Evolutionary conservation across 371 early-diverging fungal genomes (phyloP).

Genomic region (Lichtheimia hyalospora): DNA sequence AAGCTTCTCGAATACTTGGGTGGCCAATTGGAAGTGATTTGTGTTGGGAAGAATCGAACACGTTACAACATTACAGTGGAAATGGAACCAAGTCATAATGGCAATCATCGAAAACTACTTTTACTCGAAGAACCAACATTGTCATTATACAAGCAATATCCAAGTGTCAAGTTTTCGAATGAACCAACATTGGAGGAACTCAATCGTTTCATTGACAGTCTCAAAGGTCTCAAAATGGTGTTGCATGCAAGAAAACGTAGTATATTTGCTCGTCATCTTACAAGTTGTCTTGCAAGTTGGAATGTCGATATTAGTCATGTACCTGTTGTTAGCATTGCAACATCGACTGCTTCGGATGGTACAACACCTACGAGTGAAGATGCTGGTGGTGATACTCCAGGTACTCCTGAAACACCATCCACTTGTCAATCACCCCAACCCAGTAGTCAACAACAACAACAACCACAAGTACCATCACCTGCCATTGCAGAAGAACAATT

Average conservation of each 20-base stretch:
- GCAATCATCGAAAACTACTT: constrained; percentile 12
- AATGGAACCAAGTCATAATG: constrained; percentile 30
- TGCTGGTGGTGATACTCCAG: background rate
- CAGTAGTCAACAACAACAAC: background rate
- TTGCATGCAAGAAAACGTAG: constrained; percentile 57
- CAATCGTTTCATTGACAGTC: constrained; percentile 38
- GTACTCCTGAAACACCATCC: background rate
- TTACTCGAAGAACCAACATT: constrained; percentile 10
- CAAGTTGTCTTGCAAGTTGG: constrained; percentile 58
- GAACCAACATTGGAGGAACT: constrained; percentile 61
- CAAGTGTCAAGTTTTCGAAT: constrained; percentile 36
- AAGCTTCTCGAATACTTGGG: constrained; percentile 51
- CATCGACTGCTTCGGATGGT: background rate
- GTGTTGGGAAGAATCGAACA: constrained; percentile 38
- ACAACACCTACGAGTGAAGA: background rate
- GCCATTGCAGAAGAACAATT: constrained; percentile 37
- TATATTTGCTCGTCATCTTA: constrained; percentile 60
- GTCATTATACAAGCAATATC: constrained; percentile 23
- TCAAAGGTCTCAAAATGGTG: constrained; percentile 53
- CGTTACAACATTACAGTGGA: constrained; percentile 39
- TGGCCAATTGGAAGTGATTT: constrained; percentile 39
- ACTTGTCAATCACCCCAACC: constrained; percentile 2
- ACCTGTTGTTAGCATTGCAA: constrained; percentile 25
- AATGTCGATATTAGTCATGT: constrained; percentile 57
- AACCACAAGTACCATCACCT: constrained; percentile 22